Conservation (phyloP, 495 filamentous ascomycete genomes). For the Lasiosphaeria miniovina region DNA sequence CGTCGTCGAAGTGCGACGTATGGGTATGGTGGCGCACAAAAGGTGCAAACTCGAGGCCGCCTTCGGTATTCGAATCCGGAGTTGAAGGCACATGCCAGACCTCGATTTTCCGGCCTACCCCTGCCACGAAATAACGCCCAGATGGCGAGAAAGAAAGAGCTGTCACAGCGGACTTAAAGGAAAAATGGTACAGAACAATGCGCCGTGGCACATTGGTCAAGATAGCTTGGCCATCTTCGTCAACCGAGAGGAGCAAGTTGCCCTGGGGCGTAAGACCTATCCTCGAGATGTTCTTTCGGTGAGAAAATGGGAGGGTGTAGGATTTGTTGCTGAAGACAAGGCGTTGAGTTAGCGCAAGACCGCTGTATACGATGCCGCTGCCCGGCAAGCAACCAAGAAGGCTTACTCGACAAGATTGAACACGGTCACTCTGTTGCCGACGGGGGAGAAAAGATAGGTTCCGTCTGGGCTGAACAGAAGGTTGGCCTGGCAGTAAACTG, state of each 20-base stretch:
- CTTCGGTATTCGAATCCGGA: slow-evolving; percentile 69
- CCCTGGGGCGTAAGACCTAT: slow-evolving; percentile 84
- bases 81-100: slow-evolving; percentile 94
- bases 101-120: slow-evolving; percentile 78
- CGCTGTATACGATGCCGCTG: slow-evolving; percentile 4
- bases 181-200: slow-evolving; percentile 86
- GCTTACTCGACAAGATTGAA: slow-evolving; percentile 93
- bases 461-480: slow-evolving; percentile 96
- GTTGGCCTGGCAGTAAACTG: slow-evolving; percentile 96
- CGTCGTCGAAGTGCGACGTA: slow-evolving; percentile 80
- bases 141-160: slow-evolving; percentile 90
- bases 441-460: slow-evolving; percentile 91
- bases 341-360: slow-evolving; percentile 28
- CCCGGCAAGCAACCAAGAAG: neutral
- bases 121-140: slow-evolving; percentile 84
- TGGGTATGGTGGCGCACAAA: slow-evolving; percentile 86
- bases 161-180: slow-evolving; percentile 78
- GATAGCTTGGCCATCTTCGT: slow-evolving; percentile 91
- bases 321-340: slow-evolving; percentile 76
- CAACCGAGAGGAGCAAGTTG: slow-evolving; percentile 85
- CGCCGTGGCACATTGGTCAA: slow-evolving; percentile 84
- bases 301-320: slow-evolving; percentile 88
- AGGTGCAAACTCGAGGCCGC: slow-evolving; percentile 90
- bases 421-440: slow-evolving; percentile 91
- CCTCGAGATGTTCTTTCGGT: slow-evolving; percentile 87